A percentile compares a stretch with the other conserved stretches of the same genome.
Evolutionary conservation across 2,329 filamentous ascomycete species (phyloP).

Genomic region (Curvularia spicifera): DNA sequence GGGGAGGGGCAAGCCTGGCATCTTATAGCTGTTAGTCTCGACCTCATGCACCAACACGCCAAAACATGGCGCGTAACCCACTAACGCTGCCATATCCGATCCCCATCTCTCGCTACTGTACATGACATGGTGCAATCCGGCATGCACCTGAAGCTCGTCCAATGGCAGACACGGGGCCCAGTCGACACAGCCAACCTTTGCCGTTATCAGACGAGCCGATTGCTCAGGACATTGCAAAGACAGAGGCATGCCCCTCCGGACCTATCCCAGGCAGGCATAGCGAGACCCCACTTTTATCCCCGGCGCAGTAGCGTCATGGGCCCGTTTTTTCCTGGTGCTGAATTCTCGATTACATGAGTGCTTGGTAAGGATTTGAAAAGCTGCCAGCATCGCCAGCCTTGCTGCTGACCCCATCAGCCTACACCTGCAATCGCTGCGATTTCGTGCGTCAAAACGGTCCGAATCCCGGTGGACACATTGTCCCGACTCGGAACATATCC

Average conservation of each 20-base stretch:
- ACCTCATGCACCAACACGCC: not conserved
- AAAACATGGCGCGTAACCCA: constrained; percentile 1
- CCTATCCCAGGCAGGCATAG: not conserved
- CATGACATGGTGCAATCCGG: constrained; percentile 7
- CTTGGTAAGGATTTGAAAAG: constrained; percentile 18
- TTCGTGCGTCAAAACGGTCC: not conserved
- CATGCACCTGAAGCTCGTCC: not conserved
- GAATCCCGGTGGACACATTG: not conserved
- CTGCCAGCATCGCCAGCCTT: constrained; percentile 2
- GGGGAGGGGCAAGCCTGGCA: not conserved
- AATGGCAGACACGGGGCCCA: not conserved
- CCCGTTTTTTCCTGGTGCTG: constrained; percentile 1
- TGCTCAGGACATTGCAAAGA: not conserved
- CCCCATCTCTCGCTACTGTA: constrained; percentile 5
- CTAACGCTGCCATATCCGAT: constrained; percentile 1
- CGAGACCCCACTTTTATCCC: constrained; percentile 4
- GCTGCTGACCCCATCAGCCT: not conserved
- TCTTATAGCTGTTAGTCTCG: constrained; percentile 6
- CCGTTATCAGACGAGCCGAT: constrained; percentile 3
- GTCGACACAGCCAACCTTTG: not conserved
- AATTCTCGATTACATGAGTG: constrained; percentile 13
- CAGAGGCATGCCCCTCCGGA: constrained; percentile 7
- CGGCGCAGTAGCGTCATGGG: constrained; percentile 14
- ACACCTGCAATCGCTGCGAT: not conserved
- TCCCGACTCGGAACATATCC: not conserved